A percentile compares a stretch with the other conserved stretches of the same genome.
Evolutionary conservation across 2,329 filamentous ascomycete genomes (phyloP).

Genomic region (Phaeoacremonium minimum): DNA sequence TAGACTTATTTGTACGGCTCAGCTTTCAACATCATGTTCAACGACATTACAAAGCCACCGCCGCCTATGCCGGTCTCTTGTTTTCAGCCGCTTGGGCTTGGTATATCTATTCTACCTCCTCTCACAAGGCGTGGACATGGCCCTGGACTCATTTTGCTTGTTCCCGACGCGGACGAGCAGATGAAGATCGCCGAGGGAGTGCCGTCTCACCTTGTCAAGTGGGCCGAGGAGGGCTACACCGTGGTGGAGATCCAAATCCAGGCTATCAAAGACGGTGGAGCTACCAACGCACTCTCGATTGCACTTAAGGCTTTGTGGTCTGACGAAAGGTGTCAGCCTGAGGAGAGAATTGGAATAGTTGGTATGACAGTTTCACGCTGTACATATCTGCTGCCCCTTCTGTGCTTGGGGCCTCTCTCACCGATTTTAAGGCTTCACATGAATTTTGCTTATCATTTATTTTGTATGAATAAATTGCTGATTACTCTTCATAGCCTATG

Average conservation of each 20-base stretch:
- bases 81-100: no score
- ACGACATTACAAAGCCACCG: no score
- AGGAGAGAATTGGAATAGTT: constrained; percentile 8
- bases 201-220: constrained; percentile 7
- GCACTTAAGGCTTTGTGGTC: constrained; percentile 3
- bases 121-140: background rate
- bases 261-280: constrained; percentile 1
- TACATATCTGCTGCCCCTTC: no score
- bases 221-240: constrained; percentile 11
- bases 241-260: constrained; percentile 9
- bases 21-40: no score
- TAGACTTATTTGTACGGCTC: background rate
- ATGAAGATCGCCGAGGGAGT: constrained; percentile 7
- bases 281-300: background rate
- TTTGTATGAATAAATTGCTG: background rate
- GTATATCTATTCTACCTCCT: background rate
- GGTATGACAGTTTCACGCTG: no score
- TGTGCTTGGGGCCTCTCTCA: no score
- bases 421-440: background rate
- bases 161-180: no score
- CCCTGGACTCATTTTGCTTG: no score
- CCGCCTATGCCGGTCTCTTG: background rate
- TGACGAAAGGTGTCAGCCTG: constrained; percentile 9
- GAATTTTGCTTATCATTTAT: background rate
- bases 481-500: constrained; percentile 5